A percentile compares a stretch with the other conserved stretches of the same genome.
phyloP scores from a whole-genome alignment of 1,284 basidiomycete species.

The Wallemia mellicola region DNA sequence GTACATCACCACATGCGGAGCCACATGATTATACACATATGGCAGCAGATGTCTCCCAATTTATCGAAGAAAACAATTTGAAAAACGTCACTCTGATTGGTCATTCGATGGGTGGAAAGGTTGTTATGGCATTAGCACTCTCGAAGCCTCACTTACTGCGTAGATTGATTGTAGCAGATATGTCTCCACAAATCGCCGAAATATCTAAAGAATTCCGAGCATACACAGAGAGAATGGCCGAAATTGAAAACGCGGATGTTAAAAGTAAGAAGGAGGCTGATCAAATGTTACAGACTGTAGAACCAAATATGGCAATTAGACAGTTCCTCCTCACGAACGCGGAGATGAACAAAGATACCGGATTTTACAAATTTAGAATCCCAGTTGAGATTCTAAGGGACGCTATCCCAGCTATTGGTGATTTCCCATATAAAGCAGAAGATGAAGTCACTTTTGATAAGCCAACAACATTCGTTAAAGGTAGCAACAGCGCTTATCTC shows the following conservation, averaged over 20 bases:
- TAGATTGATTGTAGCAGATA: constrained; percentile 47
- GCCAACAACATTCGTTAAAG: constrained; percentile 43
- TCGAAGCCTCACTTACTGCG: constrained; percentile 23
- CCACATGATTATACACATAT: constrained; percentile 37
- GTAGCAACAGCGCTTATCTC: constrained; percentile 40
- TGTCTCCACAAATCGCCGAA: constrained; percentile 33
- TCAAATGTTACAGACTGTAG: constrained; percentile 21
- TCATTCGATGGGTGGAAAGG: constrained; percentile 76
- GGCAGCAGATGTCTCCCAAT: constrained; percentile 37
- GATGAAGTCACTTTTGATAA: constrained; percentile 28
- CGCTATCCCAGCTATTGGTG: constrained; percentile 33
- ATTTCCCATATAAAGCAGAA: constrained; percentile 35
- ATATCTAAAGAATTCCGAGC: constrained; percentile 32
- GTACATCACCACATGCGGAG: constrained; percentile 35
- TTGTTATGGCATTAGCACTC: constrained; percentile 47
- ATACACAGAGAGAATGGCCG: constrained; percentile 39
- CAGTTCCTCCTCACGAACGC: constrained; percentile 63
- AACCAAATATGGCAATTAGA: constrained; percentile 33
- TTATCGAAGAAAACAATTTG: constrained; percentile 24
- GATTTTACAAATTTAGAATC: constrained; percentile 30
- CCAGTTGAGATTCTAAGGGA: constrained; percentile 34
- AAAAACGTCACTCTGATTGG: constrained; percentile 39
- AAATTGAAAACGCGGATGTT: constrained; percentile 27
- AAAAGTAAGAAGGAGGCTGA: constrained; percentile 32
- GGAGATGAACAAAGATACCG: constrained; percentile 14